phyloP scores from a whole-genome alignment of 2,329 filamentous ascomycete genomes.

The Aspergillus pseudoviridinutans region DNA sequence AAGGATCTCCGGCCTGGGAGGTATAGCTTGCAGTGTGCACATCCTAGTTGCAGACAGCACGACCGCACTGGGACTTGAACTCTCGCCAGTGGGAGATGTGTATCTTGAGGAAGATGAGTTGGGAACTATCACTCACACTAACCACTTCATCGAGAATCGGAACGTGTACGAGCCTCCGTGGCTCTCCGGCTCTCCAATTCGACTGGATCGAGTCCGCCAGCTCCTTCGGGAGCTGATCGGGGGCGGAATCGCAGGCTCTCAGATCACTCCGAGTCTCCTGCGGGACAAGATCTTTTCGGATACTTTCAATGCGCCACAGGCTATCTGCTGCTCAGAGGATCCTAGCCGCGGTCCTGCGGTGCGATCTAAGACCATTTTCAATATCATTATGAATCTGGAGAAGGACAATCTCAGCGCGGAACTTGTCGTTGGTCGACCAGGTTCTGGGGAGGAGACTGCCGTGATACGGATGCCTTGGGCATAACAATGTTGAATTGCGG shows the following conservation, averaged over 20 bases:
- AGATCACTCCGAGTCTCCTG: conserved; percentile 20
- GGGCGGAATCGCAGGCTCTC: conserved; percentile 16
- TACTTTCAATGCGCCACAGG: conserved; percentile 31
- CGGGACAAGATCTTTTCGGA: conserved; percentile 35
- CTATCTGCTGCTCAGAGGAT: conserved; percentile 35
- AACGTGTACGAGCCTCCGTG: conserved; percentile 32
- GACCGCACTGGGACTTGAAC: conserved; percentile 23
- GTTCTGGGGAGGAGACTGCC: conserved; percentile 23
- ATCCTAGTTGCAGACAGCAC: conserved; percentile 51
- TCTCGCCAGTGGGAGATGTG: conserved; percentile 27
- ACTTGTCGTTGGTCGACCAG: conserved; percentile 30
- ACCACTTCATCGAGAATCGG: conserved; percentile 40
- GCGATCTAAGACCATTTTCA: conserved; percentile 33
- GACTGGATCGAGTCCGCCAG: conserved; percentile 24
- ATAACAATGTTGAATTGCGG: background rate
- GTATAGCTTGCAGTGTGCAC: conserved; percentile 54
- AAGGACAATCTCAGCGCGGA: conserved; percentile 24
- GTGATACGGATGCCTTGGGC: conserved; percentile 27
- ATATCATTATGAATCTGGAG: conserved; percentile 34
- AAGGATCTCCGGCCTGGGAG: conserved; percentile 43
- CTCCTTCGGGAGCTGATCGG: conserved; percentile 23
- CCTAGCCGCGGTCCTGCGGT: conserved; percentile 20
- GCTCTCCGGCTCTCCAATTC: conserved; percentile 30
- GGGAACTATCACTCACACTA: conserved; percentile 42
- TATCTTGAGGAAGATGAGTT: conserved; percentile 32